Evolutionary conservation across 805 yeast genomes (phyloP).

Genomic region (Ogataea wickerhamii): DNA sequence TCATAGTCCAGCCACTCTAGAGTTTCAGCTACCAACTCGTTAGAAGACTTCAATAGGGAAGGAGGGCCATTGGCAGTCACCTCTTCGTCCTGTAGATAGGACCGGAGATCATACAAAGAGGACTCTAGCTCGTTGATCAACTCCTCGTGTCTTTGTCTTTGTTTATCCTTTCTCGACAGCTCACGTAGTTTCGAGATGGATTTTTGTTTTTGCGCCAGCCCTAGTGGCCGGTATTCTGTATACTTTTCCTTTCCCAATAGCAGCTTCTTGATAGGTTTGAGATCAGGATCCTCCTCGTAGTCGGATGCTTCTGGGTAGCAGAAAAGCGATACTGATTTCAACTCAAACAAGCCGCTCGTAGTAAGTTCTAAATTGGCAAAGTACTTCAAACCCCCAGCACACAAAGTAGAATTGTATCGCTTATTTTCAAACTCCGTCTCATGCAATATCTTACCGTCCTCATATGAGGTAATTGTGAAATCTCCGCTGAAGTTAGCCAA

Average conservation of each 20-base stretch:
- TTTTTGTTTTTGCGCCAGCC: constrained; percentile 42
- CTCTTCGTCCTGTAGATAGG: constrained; percentile 54
- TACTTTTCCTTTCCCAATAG: constrained; percentile 32
- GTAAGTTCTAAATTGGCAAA: constrained; percentile 21
- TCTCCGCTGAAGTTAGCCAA: constrained; percentile 28
- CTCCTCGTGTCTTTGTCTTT: constrained; percentile 51
- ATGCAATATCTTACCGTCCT: constrained; percentile 21
- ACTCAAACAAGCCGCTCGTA: constrained; percentile 40
- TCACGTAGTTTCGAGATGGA: constrained; percentile 47
- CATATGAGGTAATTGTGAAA: constrained; percentile 35
- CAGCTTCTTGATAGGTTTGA: constrained; percentile 13
- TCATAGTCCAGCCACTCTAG: constrained; percentile 81
- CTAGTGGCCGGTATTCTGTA: constrained; percentile 45
- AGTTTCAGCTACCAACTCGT: constrained; percentile 40
- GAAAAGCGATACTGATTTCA: constrained; percentile 37
- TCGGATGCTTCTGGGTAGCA: constrained; percentile 7
- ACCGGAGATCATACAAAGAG: constrained; percentile 65
- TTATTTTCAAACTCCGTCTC: constrained; percentile 10
- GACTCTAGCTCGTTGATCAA: constrained; percentile 69
- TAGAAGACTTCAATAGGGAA: constrained; percentile 35
- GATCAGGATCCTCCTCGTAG: constrained; percentile 8
- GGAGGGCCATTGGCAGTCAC: constrained; percentile 40
- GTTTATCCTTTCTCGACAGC: constrained; percentile 54
- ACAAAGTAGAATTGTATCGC: constrained; percentile 32
- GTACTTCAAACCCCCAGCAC: constrained; percentile 37